Evolutionary conservation across 768 basidiomycete genomes (phyloP).

Genomic region (Hericium coralloides): DNA sequence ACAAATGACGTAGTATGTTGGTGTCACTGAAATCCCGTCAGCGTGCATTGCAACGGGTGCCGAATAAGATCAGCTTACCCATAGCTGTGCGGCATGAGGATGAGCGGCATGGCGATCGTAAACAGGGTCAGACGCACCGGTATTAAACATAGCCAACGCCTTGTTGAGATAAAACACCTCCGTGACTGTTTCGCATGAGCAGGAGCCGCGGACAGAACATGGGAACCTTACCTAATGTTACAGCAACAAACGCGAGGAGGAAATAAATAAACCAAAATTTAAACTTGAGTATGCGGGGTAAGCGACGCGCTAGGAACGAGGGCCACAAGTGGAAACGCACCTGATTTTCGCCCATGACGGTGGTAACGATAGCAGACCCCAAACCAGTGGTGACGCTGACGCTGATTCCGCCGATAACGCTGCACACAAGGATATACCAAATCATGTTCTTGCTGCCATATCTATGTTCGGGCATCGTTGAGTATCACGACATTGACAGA

Average conservation of each 20-base stretch:
- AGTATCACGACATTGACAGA: background rate
- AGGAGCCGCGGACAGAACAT: constrained; percentile 9
- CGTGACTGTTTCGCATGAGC: constrained; percentile 38
- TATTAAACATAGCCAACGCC: constrained; percentile 93
- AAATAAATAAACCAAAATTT: constrained; percentile 91
- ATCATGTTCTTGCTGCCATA: constrained; percentile 92
- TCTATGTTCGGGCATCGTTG: constrained; percentile 24
- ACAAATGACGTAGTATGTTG: constrained; percentile 85
- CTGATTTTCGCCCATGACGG: constrained; percentile 69
- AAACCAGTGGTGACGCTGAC: constrained; percentile 94
- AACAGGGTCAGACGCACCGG: constrained; percentile 33
- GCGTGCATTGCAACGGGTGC: constrained; percentile 19
- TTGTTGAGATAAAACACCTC: constrained; percentile 96
- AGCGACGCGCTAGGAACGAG: background rate
- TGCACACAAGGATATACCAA: constrained; percentile 92
- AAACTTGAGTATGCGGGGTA: constrained; percentile 43
- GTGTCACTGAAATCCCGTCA: constrained; percentile 48
- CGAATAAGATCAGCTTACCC: constrained; percentile 35
- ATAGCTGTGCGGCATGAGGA: constrained; percentile 37
- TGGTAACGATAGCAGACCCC: constrained; percentile 83
- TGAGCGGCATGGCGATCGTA: background rate
- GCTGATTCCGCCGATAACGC: constrained; percentile 92
- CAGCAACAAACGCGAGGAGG: constrained; percentile 68
- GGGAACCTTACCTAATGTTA: constrained; percentile 63
- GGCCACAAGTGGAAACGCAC: constrained; percentile 25